Evolutionary conservation across 208 protist genomes (phyloP), one percentile per base, ranked within the genome.

Genomic region (Trypanosoma vivax): DNA sequence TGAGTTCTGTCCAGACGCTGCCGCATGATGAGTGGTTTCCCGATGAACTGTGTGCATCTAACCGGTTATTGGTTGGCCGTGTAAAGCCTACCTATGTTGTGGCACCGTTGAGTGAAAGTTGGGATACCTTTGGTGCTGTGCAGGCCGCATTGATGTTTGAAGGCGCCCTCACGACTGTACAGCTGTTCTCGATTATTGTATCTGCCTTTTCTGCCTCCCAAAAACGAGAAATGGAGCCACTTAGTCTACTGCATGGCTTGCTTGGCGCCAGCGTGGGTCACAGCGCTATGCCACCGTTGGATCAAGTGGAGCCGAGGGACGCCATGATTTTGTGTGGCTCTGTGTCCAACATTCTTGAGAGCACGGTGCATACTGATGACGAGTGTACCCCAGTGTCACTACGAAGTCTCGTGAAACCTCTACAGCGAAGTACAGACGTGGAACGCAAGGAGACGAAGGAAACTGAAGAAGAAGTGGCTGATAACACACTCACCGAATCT

Each of bases 31-130:
- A 3, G 47, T 23, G 47, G 47, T 59, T 28, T 3, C 5, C 33
- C 0, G 41, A 62, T 18, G 47, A 72, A 16, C 47, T 55, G 31
- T 7, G 50, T 18, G 55, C 59, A 0, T 64, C 64, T n/a, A 52
- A 73, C 31, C 55, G 51, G 19, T 37, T 90, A 6, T 54, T 92
- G 7, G 55, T 76, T 1, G 84, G 78, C 25, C 60, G 50, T 19
- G 69, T 87, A 14, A 60, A 80, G 18, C 61, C 77, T 3, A 43
- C 57, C 2, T 92, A 92, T 43, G 42, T 70, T 9, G 66, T 85
- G 14, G n/a, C 63, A 21, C 78, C 84, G 27, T 58, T 89, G 6
- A 88, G 81, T 54, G 78, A 83, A 54, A 60, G 53, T 3, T 92
- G 84, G 78, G 72, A 79, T 53, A 76, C 66, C 0, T 70, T 55